These are phyloP conservation scores for Marasmius fiardii DNA, from an alignment of 1,284 basidiomycete genomes.

Conservation along the genomic window DNA sequence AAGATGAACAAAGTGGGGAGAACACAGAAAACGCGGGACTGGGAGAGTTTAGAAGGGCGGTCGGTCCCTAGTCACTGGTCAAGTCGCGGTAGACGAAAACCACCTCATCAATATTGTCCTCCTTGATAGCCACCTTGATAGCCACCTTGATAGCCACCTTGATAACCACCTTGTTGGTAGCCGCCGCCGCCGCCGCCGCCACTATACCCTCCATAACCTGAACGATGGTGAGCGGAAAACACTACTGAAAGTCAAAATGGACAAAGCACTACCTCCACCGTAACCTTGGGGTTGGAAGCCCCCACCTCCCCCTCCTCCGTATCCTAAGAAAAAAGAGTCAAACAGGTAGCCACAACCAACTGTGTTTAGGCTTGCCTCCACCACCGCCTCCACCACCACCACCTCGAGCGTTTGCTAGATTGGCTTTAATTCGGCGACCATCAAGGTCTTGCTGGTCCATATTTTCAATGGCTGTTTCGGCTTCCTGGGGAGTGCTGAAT, in stretches of 20 bases:
- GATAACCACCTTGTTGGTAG: slow-evolving; percentile 23
- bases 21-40: background rate
- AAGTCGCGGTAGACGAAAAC: slow-evolving; percentile 12
- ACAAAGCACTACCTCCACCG: slow-evolving; percentile 4
- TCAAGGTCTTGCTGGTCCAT: slow-evolving; percentile 95
- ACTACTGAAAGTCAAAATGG: background rate
- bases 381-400: slow-evolving; percentile 30
- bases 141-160: slow-evolving; percentile 14
- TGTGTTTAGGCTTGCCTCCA: slow-evolving; percentile 18
- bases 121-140: slow-evolving; percentile 12
- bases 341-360: no score
- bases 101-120: slow-evolving; percentile 8
- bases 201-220: slow-evolving; percentile 11
- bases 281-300: slow-evolving; percentile 1
- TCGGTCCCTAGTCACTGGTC: no score
- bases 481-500: slow-evolving; percentile 61
- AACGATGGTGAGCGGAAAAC: background rate
- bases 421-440: slow-evolving; percentile 90
- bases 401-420: slow-evolving; percentile 85
- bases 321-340: slow-evolving; percentile 8
- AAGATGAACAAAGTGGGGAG: slow-evolving; percentile 1
- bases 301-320: slow-evolving; percentile 21
- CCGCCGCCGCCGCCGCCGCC: slow-evolving; percentile 22
- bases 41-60: no score
- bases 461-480: slow-evolving; percentile 72